phyloP scores from a whole-genome alignment of 2,329 filamentous ascomycete genomes.

The Cladosporium sp. region DNA sequence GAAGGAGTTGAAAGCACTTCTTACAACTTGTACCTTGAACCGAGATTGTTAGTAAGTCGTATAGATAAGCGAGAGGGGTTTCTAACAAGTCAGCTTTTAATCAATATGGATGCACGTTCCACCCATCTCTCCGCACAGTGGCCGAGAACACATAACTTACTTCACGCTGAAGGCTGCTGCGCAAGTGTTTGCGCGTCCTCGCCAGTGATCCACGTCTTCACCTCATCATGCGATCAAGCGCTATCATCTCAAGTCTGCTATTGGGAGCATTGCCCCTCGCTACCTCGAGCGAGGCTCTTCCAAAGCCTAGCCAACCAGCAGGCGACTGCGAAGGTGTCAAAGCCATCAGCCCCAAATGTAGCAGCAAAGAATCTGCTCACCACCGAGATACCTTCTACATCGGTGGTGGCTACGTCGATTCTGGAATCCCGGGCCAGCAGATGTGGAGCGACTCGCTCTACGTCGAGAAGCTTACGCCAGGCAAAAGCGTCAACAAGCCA shows the following conservation, averaged over 20 bases:
- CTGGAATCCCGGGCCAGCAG: slow-evolving; percentile 23
- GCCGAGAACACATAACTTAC: neutral
- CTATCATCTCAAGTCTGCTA: neutral
- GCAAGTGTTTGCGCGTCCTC: neutral
- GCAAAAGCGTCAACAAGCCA: slow-evolving; percentile 26
- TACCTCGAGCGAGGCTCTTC: too few relatives aligned
- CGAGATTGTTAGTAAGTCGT: neutral
- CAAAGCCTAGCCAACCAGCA: neutral
- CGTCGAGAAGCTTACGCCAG: slow-evolving; percentile 51
- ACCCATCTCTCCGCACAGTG: neutral
- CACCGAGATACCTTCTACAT: slow-evolving; percentile 24
- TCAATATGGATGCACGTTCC: neutral
- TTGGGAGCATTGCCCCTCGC: neutral
- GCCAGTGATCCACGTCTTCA: neutral
- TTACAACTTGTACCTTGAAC: too few relatives aligned
- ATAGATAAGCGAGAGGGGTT: neutral
- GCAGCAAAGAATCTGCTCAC: slow-evolving; percentile 4
- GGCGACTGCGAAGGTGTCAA: slow-evolving; percentile 4
- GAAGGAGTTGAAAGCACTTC: too few relatives aligned
- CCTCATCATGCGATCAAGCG: neutral
- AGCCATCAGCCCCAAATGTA: neutral
- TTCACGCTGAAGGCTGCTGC: neutral
- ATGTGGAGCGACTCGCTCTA: slow-evolving; percentile 51
- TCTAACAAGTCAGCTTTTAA: neutral
- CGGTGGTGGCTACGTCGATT: slow-evolving; percentile 30